phyloP scores from a whole-genome alignment of 1,139 yeast species.

The Williopsis jadinii region DNA sequence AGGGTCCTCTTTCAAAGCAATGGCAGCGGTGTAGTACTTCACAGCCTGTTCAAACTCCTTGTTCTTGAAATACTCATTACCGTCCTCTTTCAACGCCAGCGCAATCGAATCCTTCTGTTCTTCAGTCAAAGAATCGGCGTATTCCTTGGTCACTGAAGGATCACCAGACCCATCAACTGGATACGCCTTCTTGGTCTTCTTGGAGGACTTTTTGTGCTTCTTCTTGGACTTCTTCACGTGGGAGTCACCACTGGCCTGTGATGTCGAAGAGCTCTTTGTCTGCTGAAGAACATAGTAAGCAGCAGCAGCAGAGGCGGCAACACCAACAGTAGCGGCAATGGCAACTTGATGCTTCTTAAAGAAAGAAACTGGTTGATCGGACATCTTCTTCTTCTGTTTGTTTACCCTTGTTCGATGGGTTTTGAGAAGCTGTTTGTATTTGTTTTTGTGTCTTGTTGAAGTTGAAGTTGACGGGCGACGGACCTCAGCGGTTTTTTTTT shows the following conservation, averaged over 20 bases:
- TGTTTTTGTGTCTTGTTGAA: too few relatives aligned
- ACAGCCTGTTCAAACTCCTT: constrained; percentile 71
- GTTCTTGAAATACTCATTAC: constrained; percentile 70
- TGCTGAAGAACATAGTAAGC: constrained; percentile 13
- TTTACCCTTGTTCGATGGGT: too few relatives aligned
- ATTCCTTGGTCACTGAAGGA: constrained; percentile 46
- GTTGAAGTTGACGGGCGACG: too few relatives aligned
- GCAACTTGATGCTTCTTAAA: constrained; percentile 13
- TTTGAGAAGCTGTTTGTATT: too few relatives aligned
- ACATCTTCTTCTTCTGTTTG: constrained; percentile 1
- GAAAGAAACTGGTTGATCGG: constrained; percentile 12
- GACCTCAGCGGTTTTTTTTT: too few relatives aligned
- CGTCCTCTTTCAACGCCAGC: constrained; percentile 77
- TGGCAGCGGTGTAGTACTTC: constrained; percentile 70
- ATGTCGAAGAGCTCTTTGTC: constrained; percentile 7
- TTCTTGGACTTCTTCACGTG: constrained; percentile 14
- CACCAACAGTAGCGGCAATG: constrained; percentile 15
- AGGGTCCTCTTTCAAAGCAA: constrained; percentile 70
- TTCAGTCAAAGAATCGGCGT: constrained; percentile 39
- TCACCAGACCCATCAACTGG: constrained; percentile 49
- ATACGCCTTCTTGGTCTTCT: constrained; percentile 28
- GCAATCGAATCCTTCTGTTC: constrained; percentile 66
- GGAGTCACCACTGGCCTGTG: constrained; percentile 1
- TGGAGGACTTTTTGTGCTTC: constrained; percentile 30
- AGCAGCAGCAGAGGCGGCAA: constrained; percentile 13